phyloP scores from a whole-genome alignment of 306 rosid genomes.

The Malus orientalis region DNA sequence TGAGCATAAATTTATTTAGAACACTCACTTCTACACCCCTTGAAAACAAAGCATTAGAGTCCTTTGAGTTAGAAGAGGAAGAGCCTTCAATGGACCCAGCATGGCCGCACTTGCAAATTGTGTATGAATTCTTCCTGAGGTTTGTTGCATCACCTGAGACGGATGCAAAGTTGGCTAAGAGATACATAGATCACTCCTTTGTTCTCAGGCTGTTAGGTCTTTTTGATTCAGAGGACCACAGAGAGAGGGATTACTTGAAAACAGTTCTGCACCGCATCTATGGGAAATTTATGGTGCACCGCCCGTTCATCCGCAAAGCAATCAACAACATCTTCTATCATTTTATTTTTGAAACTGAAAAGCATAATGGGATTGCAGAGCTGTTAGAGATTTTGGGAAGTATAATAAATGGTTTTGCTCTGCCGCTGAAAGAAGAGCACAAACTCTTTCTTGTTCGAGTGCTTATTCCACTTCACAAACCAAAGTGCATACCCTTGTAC shows the following conservation, averaged over 20 bases:
- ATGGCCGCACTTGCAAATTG: constrained; percentile 87
- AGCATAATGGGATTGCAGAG: constrained; percentile 93
- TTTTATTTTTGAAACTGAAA: constrained; percentile 91
- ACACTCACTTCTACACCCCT: constrained; percentile 69
- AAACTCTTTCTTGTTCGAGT: constrained; percentile 89
- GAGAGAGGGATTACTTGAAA: constrained; percentile 93
- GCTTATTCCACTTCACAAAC: constrained; percentile 95
- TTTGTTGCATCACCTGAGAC: constrained; percentile 91
- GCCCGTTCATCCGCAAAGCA: constrained; percentile 92
- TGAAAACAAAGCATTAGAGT: constrained; percentile 71
- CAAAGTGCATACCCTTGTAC: constrained; percentile 82
- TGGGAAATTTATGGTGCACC: constrained; percentile 95
- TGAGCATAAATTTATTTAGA: constrained; percentile 72
- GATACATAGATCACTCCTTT: constrained; percentile 86
- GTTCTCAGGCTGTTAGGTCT: constrained; percentile 82
- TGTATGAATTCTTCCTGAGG: constrained; percentile 78
- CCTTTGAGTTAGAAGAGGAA: constrained; percentile 84
- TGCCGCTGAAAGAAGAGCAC: constrained; percentile 97
- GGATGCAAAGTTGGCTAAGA: constrained; percentile 94
- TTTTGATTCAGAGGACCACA: constrained; percentile 95
- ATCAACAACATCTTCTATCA: constrained; percentile 85
- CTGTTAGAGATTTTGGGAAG: constrained; percentile 92
- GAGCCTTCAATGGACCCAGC: constrained; percentile 99
- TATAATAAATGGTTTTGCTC: constrained; percentile 93
- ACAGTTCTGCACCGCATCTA: constrained; percentile 93